A percentile compares a stretch with the other conserved stretches of the same genome.
Evolutionary conservation across 73 alveolate genomes (phyloP).

Genomic region (Blepharisma stoltei): DNA sequence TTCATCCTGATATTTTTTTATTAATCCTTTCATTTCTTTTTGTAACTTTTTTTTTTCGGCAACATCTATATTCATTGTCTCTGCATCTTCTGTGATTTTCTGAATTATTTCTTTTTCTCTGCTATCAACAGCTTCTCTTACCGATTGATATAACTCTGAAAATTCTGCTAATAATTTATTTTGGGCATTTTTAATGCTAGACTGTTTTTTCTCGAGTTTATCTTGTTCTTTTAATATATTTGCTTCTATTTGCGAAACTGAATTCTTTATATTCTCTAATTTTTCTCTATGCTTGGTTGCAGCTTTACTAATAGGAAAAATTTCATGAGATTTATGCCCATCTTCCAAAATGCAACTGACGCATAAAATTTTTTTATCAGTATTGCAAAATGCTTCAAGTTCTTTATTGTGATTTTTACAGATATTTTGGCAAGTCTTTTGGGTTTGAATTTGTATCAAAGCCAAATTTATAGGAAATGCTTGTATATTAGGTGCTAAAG

Average conservation of each 20-base stretch:
- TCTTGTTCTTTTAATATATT: background rate
- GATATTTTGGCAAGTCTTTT: background rate
- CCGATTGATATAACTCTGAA: background rate
- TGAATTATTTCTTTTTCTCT: slow-evolving; percentile 13
- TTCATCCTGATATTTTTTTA: background rate
- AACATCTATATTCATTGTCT: background rate
- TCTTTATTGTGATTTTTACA: slow-evolving; percentile 48
- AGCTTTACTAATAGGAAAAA: background rate
- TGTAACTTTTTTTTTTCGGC: background rate
- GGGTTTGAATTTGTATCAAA: background rate
- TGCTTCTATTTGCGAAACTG: background rate
- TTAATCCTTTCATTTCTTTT: background rate
- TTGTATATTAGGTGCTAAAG: background rate
- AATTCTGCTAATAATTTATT: background rate
- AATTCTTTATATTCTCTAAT: background rate
- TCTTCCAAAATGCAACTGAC: slow-evolving; percentile 59
- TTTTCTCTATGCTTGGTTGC: background rate
- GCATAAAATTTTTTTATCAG: slow-evolving; percentile 45
- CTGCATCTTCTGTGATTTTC: slow-evolving; percentile 9
- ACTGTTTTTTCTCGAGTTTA: background rate
- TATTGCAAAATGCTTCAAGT: slow-evolving; percentile 58
- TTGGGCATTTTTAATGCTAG: background rate
- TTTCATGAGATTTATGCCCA: slow-evolving; percentile 59
- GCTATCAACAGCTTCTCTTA: background rate
- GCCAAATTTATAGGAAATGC: slow-evolving; percentile 11